phyloP scores from a whole-genome alignment of 2,329 filamentous ascomycete genomes.

The Trichoderma koningii region DNA sequence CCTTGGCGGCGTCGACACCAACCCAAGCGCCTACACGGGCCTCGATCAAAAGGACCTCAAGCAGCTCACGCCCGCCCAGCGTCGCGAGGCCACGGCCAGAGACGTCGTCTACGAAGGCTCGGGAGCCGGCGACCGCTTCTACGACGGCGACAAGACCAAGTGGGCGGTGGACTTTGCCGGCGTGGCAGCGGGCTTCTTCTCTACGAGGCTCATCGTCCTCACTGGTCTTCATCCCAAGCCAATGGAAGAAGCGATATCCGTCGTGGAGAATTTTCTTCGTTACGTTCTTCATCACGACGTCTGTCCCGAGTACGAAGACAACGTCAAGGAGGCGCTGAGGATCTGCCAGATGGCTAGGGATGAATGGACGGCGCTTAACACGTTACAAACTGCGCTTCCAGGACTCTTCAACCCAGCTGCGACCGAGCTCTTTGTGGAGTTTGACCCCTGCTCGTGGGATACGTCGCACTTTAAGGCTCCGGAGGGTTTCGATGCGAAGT shows the following conservation, averaged over 20 bases:
- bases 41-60: constrained; percentile 57
- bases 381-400: constrained; percentile 60
- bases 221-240: constrained; percentile 57
- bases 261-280: constrained; percentile 83
- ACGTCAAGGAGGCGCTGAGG: constrained; percentile 65
- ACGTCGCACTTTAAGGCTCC: constrained; percentile 38
- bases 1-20: constrained; percentile 75
- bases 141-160: constrained; percentile 52
- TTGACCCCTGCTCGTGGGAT: constrained; percentile 38
- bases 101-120: constrained; percentile 58
- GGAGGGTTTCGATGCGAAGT: constrained; percentile 46
- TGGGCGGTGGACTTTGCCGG: constrained; percentile 82
- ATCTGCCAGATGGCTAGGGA: constrained; percentile 67
- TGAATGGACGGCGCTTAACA: constrained; percentile 65
- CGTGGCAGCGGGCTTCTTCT: constrained; percentile 79
- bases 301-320: constrained; percentile 73
- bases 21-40: constrained; percentile 59
- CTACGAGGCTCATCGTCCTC: constrained; percentile 54
- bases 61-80: constrained; percentile 60
- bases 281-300: constrained; percentile 85
- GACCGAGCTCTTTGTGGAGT: constrained; percentile 62
- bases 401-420: constrained; percentile 81
- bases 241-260: constrained; percentile 61
- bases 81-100: constrained; percentile 64
- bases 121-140: constrained; percentile 49